Base-by-base conservation (phyloP, 352 stramenopile species). In the Phytophthora pinifolia region DNA sequence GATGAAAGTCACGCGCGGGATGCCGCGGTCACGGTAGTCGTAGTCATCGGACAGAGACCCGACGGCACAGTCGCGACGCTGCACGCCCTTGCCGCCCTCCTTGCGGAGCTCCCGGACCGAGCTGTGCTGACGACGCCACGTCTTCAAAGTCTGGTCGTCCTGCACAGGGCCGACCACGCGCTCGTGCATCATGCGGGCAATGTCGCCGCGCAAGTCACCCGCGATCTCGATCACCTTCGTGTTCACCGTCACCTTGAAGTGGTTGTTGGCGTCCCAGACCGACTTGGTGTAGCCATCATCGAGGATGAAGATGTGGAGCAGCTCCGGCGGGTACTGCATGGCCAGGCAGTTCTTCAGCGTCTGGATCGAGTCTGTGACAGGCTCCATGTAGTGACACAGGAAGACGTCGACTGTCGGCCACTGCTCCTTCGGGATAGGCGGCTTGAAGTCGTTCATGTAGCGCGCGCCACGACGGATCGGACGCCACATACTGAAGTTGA, bases 401-500 rank as follows among this genome's bases (percentile, higher is more conserved):
- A 96, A 93, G 13, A 96, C 71, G 53, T 96, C 87, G 49, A 94
- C 83, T 0, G 75, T 89, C 14, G 87, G 87, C 86, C 86, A 96
- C 65, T 96, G 83, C 55, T 92, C 80, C 72, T 92, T 92, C 31
- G 86, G 83, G 54, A 96, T 83, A 17, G 80, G 81, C 14, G 86
- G 86, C 78, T 96, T 94, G 60, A 96, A 96, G 69, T 96, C 86
- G 65, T 92, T 92, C 75, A 96, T 73, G 74, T 74, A 96, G 22
- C 82, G 86, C 52, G 86, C 86, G 31, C 86, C 86, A 70, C 86
- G 86, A 78, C 86, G 86, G 34, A 96, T 89, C 9, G 86, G 86
- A 47, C 82, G 82, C 86, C 86, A 96, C 86, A 96, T 96, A 81
- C 79, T 89, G 65, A 96, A 93, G 79, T 96, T 92, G 70, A 88